Evolutionary conservation across 2,329 filamentous ascomycete genomes (phyloP).

Genomic region (Alternaria panax): DNA sequence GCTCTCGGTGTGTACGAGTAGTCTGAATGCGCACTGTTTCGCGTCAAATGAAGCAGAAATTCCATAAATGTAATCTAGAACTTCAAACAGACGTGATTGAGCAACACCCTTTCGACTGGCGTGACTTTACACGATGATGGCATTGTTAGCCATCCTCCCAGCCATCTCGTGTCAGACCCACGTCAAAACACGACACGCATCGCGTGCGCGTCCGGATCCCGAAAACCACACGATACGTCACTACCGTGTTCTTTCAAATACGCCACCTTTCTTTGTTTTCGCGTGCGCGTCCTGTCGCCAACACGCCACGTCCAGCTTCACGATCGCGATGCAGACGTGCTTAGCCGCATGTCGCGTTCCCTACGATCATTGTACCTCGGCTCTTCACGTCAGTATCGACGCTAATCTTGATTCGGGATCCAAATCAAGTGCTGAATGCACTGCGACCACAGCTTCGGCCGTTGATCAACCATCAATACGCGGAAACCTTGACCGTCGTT

Average conservation of each 20-base stretch:
- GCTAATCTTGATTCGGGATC: constrained; percentile 11
- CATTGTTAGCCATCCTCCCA: not conserved
- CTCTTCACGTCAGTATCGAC: constrained; percentile 5
- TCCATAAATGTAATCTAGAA: not conserved
- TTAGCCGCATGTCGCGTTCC: constrained; percentile 1
- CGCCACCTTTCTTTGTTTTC: constrained; percentile 6
- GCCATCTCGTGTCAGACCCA: constrained; percentile 9
- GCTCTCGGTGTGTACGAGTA: constrained; percentile 35
- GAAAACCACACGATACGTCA: constrained; percentile 16
- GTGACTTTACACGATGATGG: not conserved
- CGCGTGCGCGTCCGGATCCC: constrained; percentile 9
- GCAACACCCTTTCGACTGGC: not conserved
- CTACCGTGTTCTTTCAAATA: constrained; percentile 1
- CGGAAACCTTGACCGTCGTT: not conserved
- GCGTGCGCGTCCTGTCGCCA: constrained; percentile 9
- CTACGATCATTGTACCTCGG: constrained; percentile 11
- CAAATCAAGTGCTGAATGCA: not conserved
- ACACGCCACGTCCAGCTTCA: constrained; percentile 4
- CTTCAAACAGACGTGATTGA: not conserved
- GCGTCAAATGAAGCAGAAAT: constrained; percentile 31
- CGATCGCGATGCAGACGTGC: not conserved
- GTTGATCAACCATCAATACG: constrained; percentile 2
- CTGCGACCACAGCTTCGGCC: constrained; percentile 7
- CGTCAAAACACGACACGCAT: not conserved
- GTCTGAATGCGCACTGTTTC: constrained; percentile 21